These are phyloP conservation scores for Achlya hypogyna DNA, from an alignment of 352 stramenopile species.

Conservation along the genomic window DNA sequence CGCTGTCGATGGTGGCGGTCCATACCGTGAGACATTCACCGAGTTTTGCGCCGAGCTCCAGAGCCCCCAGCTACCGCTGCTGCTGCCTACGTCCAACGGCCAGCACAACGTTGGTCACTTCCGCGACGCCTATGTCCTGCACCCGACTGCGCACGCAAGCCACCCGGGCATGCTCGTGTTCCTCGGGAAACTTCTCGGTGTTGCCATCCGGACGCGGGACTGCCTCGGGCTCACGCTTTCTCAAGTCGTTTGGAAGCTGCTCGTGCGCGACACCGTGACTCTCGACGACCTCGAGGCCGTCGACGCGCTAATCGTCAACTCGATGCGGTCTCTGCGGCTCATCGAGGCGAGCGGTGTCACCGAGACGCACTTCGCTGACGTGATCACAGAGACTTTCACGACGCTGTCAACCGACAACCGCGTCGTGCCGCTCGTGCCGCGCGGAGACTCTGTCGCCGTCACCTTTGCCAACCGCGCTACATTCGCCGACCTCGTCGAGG, in stretches of 20 bases:
- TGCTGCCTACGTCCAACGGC: conserved; percentile 82
- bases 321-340: conserved; percentile 74
- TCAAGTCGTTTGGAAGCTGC: conserved; percentile 83
- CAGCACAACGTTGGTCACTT: conserved; percentile 82
- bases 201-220: conserved; percentile 80
- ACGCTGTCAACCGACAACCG: conserved; percentile 80
- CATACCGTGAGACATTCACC: conserved; percentile 77
- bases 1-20: conserved; percentile 73
- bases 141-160: conserved; percentile 44
- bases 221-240: conserved; percentile 82
- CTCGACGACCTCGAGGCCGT: conserved; percentile 75
- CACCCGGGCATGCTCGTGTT: conserved; percentile 84
- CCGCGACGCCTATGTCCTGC: conserved; percentile 85
- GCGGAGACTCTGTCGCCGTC: conserved; percentile 53
- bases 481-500: conserved; percentile 77
- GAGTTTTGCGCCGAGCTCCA: conserved; percentile 80
- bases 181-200: conserved; percentile 87
- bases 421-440: conserved; percentile 56
- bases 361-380: conserved; percentile 82
- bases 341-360: conserved; percentile 68
- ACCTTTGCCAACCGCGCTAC: conserved; percentile 72
- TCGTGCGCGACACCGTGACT: conserved; percentile 66
- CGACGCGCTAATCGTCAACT: conserved; percentile 81
- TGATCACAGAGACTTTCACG: conserved; percentile 88
- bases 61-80: conserved; percentile 65